Evolutionary conservation across 1,139 yeast genomes (phyloP), one percentile per base, ranked within the genome.

Genomic region (Geotrichum fermentans): DNA sequence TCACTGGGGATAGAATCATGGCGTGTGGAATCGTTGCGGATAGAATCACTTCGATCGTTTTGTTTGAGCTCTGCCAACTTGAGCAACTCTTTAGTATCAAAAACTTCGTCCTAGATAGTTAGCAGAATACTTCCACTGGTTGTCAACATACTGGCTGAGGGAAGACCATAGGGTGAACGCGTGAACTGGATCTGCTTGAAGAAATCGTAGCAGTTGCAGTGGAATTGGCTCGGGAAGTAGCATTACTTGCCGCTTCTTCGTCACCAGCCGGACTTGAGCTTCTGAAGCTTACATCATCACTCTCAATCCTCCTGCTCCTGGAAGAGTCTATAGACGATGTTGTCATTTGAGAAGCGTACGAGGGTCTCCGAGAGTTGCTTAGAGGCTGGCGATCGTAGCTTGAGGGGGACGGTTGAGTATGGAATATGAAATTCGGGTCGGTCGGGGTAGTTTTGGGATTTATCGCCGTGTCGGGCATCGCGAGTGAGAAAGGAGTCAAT

Each of bases 311-410:
- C n/a, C 38, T 17, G 6, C 35, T 41, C 13, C 39, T 20, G 21
- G 24, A 16, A n/a, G 50, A 47, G 3, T 46, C 46, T 16, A 47
- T n/a, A 13, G 50, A 47, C 13, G 60, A 50, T 21, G 42, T 50
- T 13, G 61, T 57, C 42, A 51, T 36, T 33, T 54, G 58, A 14
- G 57, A 54, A 1, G 59, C 56, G 44, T 54, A 54, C 3, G 55
- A 54, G 2, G 60, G 59, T n/a, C 60, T 40, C 21, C 60, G 49
- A 3, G 58, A 55, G 30, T 51, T 53, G 14, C 13, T n/a, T n/a
- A 22, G 30, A 26, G 24, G 39, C 3, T 17, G 20, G 14, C 45
- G 30, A 17, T 34, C 33, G 17, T n/a, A 17, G 14, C n/a, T 24
- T 14, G 33, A 26, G 13, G 35, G 21, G 13, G 33, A 21, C n/a